phyloP scores from a whole-genome alignment of 352 stramenopile species.

The Phytophthora sojae region DNA sequence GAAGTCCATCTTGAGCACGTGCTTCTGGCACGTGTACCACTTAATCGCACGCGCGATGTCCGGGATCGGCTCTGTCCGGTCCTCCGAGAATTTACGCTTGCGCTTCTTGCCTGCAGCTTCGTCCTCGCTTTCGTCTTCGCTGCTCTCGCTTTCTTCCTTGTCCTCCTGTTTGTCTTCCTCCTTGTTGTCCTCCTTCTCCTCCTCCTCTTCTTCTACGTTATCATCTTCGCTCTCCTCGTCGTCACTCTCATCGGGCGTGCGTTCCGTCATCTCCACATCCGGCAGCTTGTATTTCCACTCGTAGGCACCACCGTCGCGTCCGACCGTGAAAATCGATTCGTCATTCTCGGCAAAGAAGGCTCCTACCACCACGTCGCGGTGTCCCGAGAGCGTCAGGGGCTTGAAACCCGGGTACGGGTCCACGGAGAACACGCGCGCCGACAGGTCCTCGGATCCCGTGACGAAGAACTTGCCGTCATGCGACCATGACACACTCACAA shows the following conservation, averaged over 20 bases:
- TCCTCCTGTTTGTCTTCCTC: conserved; percentile 31
- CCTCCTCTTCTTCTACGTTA: conserved; percentile 24
- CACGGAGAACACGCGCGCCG: conserved; percentile 88
- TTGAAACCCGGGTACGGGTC: conserved; percentile 78
- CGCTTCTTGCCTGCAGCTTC: conserved; percentile 30
- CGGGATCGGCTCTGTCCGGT: conserved; percentile 41
- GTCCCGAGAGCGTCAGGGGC: conserved; percentile 88
- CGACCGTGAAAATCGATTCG: conserved; percentile 87
- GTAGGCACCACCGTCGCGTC: conserved; percentile 87
- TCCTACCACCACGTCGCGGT: conserved; percentile 87
- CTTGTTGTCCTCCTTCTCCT: conserved; percentile 28
- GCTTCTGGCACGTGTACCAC: conserved; percentile 88
- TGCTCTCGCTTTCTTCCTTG: conserved; percentile 28
- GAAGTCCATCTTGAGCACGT: conserved; percentile 92
- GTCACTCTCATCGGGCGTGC: conserved; percentile 43
- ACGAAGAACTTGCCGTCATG: conserved; percentile 92
- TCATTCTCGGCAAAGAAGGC: conserved; percentile 89
- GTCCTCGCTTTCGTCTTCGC: conserved; percentile 40
- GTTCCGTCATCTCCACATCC: conserved; percentile 41
- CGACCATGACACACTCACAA: conserved; percentile 88
- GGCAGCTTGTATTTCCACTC: conserved; percentile 85
- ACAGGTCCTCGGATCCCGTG: conserved; percentile 89
- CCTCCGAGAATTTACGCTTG: conserved; percentile 36
- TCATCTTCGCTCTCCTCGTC: conserved; percentile 32
- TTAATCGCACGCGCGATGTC: conserved; percentile 78